Conservation (phyloP, 768 basidiomycete genomes). For the Lactifluus pinguis region DNA sequence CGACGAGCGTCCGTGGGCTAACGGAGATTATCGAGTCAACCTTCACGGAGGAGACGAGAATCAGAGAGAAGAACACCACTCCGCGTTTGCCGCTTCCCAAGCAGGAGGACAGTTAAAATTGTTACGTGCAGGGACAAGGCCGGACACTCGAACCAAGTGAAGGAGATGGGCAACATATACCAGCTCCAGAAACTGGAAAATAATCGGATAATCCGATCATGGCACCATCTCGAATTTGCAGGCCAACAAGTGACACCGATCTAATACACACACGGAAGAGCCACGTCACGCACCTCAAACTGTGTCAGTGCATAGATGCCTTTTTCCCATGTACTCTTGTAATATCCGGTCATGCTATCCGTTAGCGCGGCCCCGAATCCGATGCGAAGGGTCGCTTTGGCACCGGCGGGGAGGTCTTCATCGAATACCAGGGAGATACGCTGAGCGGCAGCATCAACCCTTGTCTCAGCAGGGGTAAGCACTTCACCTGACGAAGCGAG, state of each 20-base stretch:
- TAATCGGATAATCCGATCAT: neutral
- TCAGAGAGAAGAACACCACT: neutral
- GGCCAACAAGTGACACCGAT: neutral
- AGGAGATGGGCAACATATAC: neutral
- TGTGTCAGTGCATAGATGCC: constrained; percentile 78
- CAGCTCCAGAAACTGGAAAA: neutral
- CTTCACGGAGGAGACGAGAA: neutral
- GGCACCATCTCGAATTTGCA: neutral
- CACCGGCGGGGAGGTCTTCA: constrained; percentile 49
- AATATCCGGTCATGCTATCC: constrained; percentile 75
- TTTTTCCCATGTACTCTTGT: constrained; percentile 59
- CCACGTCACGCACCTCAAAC: constrained; percentile 50
- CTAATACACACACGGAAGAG: neutral
- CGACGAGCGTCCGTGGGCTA: constrained; percentile 80
- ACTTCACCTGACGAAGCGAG: constrained; percentile 45
- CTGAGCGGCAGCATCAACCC: constrained; percentile 53
- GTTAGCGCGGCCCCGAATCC: constrained; percentile 60
- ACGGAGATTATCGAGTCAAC: neutral
- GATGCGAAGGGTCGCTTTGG: constrained; percentile 62
- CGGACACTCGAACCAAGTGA: neutral
- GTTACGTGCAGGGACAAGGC: neutral
- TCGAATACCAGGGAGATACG: constrained; percentile 55
- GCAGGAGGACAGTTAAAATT: neutral
- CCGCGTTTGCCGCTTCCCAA: neutral
- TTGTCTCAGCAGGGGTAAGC: constrained; percentile 34